These are phyloP conservation scores for Hypoxylon rubiginosum DNA, from an alignment of 2,329 filamentous ascomycete species.

Conservation along the genomic window DNA sequence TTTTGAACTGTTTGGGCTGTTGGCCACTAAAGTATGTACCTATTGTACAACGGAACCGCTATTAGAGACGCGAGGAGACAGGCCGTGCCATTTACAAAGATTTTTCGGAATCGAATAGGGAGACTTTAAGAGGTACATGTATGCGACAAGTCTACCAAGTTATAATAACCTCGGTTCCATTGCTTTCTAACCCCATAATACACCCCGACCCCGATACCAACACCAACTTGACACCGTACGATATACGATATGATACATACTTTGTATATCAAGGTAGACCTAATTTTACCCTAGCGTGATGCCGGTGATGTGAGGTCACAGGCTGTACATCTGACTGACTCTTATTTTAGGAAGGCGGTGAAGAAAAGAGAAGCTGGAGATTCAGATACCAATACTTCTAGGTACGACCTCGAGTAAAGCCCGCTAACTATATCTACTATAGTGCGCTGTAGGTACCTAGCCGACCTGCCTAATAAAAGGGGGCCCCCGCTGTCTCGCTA, in stretches of 20 bases:
- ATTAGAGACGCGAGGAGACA: too few species aligned
- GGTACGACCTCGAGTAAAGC: too few species aligned
- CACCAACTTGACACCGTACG: neutral
- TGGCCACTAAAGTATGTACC: too few species aligned
- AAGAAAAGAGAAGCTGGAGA: too few species aligned
- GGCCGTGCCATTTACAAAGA: too few species aligned
- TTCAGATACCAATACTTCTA: too few species aligned
- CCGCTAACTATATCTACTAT: neutral
- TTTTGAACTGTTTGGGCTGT: too few species aligned
- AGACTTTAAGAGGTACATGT: neutral
- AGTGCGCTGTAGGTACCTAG: neutral
- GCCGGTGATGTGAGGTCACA: neutral
- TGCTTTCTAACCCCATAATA: neutral
- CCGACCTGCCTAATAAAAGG: neutral
- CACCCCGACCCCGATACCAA: too few species aligned
- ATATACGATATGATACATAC: too few species aligned
- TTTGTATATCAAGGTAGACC: neutral
- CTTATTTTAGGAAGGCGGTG: neutral
- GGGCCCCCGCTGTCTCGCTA: neutral
- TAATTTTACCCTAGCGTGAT: neutral
- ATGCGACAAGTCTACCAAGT: neutral
- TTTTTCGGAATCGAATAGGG: neutral
- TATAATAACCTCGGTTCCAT: neutral
- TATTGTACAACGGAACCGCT: too few species aligned
- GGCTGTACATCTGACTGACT: neutral